Percentiles rank a stretch among this genome's conserved stretches.
Evolutionary conservation across 225 moss, liverwort and hornwort species (phyloP).

Genomic region (Physcomitrium patens): DNA sequence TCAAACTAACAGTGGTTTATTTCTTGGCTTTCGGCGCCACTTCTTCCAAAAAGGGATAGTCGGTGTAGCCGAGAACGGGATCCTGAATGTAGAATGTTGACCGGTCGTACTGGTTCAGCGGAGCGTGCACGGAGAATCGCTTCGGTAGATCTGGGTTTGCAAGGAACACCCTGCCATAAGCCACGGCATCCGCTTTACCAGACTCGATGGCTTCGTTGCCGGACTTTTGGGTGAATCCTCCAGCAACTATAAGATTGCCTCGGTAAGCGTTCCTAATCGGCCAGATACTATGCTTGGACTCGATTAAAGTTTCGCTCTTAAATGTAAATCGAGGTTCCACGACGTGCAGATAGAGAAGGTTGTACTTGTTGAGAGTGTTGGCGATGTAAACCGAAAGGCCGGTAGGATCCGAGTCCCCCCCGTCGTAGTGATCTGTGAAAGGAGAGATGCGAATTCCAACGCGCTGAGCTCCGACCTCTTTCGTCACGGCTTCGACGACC

Average conservation of each 20-base stretch:
- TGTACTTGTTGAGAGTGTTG: slow-evolving; percentile 35
- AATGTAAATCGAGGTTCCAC: neutral
- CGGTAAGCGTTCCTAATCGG: slow-evolving; percentile 15
- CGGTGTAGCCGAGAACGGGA: slow-evolving; percentile 24
- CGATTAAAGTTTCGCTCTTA: neutral
- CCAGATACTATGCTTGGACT: slow-evolving; percentile 6
- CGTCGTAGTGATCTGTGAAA: neutral
- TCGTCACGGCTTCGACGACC: slow-evolving; percentile 30
- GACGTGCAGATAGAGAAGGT: slow-evolving; percentile 31
- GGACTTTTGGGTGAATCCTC: neutral
- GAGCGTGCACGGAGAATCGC: slow-evolving; percentile 19
- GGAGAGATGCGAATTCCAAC: slow-evolving; percentile 24
- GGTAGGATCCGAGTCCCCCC: slow-evolving; percentile 11
- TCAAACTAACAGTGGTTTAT: too few relatives aligned
- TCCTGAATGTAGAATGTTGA: slow-evolving; percentile 21
- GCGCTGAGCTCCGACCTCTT: slow-evolving; percentile 19
- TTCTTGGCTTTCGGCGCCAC: neutral
- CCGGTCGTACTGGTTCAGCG: neutral
- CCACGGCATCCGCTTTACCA: slow-evolving; percentile 21
- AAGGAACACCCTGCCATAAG: slow-evolving; percentile 16
- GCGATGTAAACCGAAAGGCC: slow-evolving; percentile 19
- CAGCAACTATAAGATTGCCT: slow-evolving; percentile 6
- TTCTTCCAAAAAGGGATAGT: slow-evolving; percentile 28
- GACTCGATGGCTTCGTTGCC: slow-evolving; percentile 9
- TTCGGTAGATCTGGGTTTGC: slow-evolving; percentile 28